Evolutionary conservation across 768 basidiomycete genomes (phyloP), one percentile per base, ranked within the genome.

Genomic region (Gymnopilus junonius): DNA sequence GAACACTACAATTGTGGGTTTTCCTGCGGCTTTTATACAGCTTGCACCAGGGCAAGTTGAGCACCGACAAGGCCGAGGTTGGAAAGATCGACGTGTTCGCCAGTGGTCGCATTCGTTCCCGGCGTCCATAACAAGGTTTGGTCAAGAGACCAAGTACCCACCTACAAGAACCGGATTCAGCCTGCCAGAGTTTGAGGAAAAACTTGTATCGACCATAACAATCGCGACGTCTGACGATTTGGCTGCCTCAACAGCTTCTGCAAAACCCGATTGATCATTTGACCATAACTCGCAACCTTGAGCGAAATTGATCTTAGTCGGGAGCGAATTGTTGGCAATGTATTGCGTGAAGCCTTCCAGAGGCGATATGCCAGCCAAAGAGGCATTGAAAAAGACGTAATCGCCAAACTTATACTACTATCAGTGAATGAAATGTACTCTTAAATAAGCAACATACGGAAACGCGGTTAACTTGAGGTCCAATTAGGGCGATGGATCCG

Each of bases 221-320:
- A 90, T 76, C 0, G 87, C 86, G 17, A 85, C 84, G 60, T 90
- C 87, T 1, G 86, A 87, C 2, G 69, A 67, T 48, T 80, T 68
- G 0, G 88, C 88, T 5, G 83, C 83, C 8, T 76, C 69, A 1
- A 90, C 79, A 4, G 89, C 90, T 1, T 72, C 86, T 2, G 79
- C 67, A 62, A 90, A 82, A 0, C 77, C 83, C 12, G 83, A 84
- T 58, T 85, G 76, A 65, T 88, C 87, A 61, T 87, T 85, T 2
- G 88, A 88, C 87, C 88, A 90, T n/a, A 90, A 79, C 65, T 89
- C 77, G 65, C 81, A 86, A 14, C 89, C 89, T 76, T 90, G 80
- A 0, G 87, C 87, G 70, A 81, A 89, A 73, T 89, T 88, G 70
- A 90, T 78, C 66, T 80, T 75, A 6, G 84, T 82, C 4, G 80